Base-by-base conservation (phyloP, 176 grass and related monocot species). In the Hyparrhenia diplandra region DNA sequence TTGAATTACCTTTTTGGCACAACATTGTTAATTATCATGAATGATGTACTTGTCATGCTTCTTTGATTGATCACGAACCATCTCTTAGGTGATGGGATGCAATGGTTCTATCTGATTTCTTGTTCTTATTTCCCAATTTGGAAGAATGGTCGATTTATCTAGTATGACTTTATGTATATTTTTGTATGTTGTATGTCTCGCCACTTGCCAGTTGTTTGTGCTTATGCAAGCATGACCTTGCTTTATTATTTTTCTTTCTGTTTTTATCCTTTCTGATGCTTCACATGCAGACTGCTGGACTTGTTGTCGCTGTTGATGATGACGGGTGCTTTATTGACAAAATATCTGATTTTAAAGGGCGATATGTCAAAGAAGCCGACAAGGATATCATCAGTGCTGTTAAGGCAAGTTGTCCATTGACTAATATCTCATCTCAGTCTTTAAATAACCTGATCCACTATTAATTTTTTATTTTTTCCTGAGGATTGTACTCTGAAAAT, bases 271-370 rank as follows among this genome's bases (percentile, higher is more conserved):
- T 9, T 24, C 58, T 66, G 42, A 49, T 83, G 62, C 17, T 81
- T 75, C 31, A 79, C 57, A 13, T 82, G 21, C 78, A 99, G 96
- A 83, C 80, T 77, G 74, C 73, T 82, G 89, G 90, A 55, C 96
- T 95, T 84, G 82, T 99, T 81, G 92, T 99, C 11, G 88, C 96
- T 70, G 96, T 99, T 82, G 96, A 99, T 95, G 90, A 86, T 21
- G 92, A 99, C 57, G 96, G 96, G 54, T 80, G 93, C 28, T 95
- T 99, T 45, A 95, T 75, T 47, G 90, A 93, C 79, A 95, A 93
- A 65, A 82, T 99, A 71, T 74, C 82, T 80, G 87, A 95, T 47
- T 99, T 99, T 69, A 69, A 83, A 69, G 90, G 92, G n/a, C 77
- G 69, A 64, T 83, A 93, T 85, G 96, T 95, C n/a, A 99, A 99